Conservation (phyloP, 495 filamentous ascomycete species). For the Barbatosphaeria neglecta region DNA sequence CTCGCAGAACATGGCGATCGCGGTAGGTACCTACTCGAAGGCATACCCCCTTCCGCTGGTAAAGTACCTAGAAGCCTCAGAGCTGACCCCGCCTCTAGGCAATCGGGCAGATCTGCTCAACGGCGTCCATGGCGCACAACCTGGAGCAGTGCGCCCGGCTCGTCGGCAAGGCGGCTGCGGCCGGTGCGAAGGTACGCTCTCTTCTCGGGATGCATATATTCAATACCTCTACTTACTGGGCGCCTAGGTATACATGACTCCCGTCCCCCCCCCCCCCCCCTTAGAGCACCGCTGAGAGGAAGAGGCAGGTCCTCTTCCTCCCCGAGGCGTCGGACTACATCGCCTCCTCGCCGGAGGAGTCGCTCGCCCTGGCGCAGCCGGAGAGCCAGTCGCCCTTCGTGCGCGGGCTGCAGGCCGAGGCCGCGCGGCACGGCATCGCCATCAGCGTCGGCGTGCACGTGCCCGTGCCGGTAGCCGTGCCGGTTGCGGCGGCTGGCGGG, state of each 20-base stretch:
- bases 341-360: conserved; percentile 50
- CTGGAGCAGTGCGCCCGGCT: conserved; percentile 61
- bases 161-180: conserved; percentile 57
- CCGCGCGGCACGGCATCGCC: conserved; percentile 44
- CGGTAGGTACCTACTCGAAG: neutral
- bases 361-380: conserved; percentile 52
- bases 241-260: conserved; percentile 3
- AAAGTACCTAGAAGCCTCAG: neutral
- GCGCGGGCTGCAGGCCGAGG: conserved; percentile 55
- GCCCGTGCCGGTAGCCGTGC: conserved; percentile 35
- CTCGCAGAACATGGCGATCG: neutral
- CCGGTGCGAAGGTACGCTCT: conserved; percentile 59
- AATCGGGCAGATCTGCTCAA: conserved; percentile 79
- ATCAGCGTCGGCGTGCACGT: conserved; percentile 90
- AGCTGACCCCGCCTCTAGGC: conserved; percentile 40
- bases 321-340: conserved; percentile 92
- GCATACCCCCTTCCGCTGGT: too few species aligned
- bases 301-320: conserved; percentile 67
- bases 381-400: conserved; percentile 49
- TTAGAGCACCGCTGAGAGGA: neutral
- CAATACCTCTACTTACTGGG: too few species aligned
- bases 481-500: neutral
- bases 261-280: too few species aligned
- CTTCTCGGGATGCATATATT: neutral
- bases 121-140: conserved; percentile 66